Base-by-base conservation (phyloP, 805 yeast genomes). In the Zygotorulaspora sp. region DNA sequence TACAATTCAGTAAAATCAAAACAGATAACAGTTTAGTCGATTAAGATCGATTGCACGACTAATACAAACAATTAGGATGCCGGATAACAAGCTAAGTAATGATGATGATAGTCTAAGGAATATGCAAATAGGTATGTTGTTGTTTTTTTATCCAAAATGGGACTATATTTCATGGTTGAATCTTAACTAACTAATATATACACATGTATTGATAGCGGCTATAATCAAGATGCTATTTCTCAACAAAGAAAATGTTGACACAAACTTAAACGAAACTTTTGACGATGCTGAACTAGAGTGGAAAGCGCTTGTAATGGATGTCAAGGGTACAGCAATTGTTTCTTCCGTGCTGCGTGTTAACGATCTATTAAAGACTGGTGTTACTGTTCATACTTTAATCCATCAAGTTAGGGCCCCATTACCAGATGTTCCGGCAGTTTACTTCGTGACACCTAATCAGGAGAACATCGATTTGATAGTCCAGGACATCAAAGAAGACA, bases 351-450 rank as follows among this genome's bases (percentile, higher is more conserved):
- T 92, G 39, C 71, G 97, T 42, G 96, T 90, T 44, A 87, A 87
- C 52, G 98, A 94, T 59, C 69, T 92, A 48, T 71, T 92, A 50
- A 78, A 82, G 49, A 84, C 86, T 56, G 98, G 98, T 7, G 80
- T 92, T 40, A 92, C 99, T 0, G 81, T 88, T 53, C 97, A 92
- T 57, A 72, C 90, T 42, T 63, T 83, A 34, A 77, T 90, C 38
- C 70, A 70, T 38, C 71, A 87, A 32, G 76, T 74, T 41, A 71
- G 98, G 44, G 77, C 89, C n/a, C 74, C 90, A 1, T 70, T 92
- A 35, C 89, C 95, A 1, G 98, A 92, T 53, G 97, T 90, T 10
- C 97, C 97, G 0, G 97, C 79, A 3, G 77, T 92, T 31, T 92
- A 92, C 63, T 90, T 92, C 52, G 82, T 92, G 22, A 83, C 83